These are phyloP conservation scores for Haberlea rhodopensis DNA, from an alignment of 257 asterid genomes.

Conservation along the genomic window DNA sequence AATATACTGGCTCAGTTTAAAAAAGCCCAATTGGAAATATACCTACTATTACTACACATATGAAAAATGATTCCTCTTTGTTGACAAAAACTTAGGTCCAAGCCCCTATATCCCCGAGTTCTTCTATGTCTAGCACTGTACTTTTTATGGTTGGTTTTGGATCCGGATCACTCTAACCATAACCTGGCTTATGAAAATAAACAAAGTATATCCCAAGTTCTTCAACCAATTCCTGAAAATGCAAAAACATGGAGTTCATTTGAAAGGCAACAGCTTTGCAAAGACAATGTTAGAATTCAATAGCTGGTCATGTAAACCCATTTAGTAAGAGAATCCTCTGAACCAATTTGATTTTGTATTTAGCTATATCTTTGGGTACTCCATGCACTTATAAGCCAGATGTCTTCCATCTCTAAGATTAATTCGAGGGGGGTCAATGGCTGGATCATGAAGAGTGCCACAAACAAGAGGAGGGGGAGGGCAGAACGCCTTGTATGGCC, in stretches of 20 bases:
- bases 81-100: conserved; percentile 61
- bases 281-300: background rate
- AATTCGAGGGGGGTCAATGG: conserved; percentile 61
- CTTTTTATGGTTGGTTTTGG: conserved; percentile 55
- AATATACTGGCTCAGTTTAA: no score
- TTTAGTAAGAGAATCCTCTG: conserved; percentile 54
- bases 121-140: conserved; percentile 61
- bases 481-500: conserved; percentile 46
- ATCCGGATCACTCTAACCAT: conserved; percentile 82
- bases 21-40: no score
- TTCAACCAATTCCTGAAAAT: conserved; percentile 47
- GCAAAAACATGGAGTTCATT: conserved; percentile 1
- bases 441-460: conserved; percentile 61
- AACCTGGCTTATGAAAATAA: conserved; percentile 73
- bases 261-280: background rate
- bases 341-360: conserved; percentile 54
- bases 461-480: conserved; percentile 69
- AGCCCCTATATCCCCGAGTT: conserved; percentile 59
- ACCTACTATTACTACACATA: no score
- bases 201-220: conserved; percentile 58
- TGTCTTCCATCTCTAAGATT: conserved; percentile 76
- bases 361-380: conserved; percentile 63
- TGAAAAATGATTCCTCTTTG: no score
- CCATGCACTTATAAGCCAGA: conserved; percentile 79
- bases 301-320: conserved; percentile 38